Percentiles rank a stretch among this genome's conserved stretches.
phyloP scores from a whole-genome alignment of 176 grass and related monocot genomes.

The Thinopyrum elongatum region DNA sequence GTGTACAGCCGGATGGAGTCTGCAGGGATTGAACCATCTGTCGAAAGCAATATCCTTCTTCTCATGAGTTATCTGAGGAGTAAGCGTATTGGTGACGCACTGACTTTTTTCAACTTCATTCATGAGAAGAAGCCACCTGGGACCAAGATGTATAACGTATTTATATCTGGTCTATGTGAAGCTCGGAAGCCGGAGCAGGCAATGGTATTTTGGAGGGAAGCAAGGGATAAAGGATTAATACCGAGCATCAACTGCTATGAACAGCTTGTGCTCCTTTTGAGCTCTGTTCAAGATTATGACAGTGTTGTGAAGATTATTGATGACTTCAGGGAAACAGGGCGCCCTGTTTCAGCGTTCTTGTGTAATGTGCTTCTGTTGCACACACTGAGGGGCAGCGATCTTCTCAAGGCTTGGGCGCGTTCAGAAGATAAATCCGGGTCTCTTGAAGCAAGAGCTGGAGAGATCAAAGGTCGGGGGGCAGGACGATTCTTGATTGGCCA shows the following conservation, averaged over 20 bases:
- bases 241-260: conserved; percentile 81
- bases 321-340: conserved; percentile 80
- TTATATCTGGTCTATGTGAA: conserved; percentile 86
- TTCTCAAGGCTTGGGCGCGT: conserved; percentile 57
- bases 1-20: conserved; percentile 71
- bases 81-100: conserved; percentile 68
- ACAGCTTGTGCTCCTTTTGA: conserved; percentile 74
- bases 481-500: conserved; percentile 64
- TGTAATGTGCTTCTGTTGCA: conserved; percentile 92
- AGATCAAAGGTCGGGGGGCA: conserved; percentile 42
- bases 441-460: conserved; percentile 21
- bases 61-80: conserved; percentile 82
- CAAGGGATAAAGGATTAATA: conserved; percentile 67
- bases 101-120: conserved; percentile 64
- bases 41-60: conserved; percentile 62
- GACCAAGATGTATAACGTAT: conserved; percentile 78
- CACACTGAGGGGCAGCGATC: conserved; percentile 51
- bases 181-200: conserved; percentile 66
- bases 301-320: conserved; percentile 65
- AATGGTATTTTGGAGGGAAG: conserved; percentile 80
- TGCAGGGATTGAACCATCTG: conserved; percentile 59
- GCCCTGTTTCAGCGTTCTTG: conserved; percentile 86
- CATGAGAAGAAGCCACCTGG: conserved; percentile 51
- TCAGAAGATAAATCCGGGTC: conserved; percentile 43
- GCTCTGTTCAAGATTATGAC: conserved; percentile 60